Evolutionary conservation across 805 yeast genomes (phyloP).

Genomic region (Scheffersomyces stipitis): DNA sequence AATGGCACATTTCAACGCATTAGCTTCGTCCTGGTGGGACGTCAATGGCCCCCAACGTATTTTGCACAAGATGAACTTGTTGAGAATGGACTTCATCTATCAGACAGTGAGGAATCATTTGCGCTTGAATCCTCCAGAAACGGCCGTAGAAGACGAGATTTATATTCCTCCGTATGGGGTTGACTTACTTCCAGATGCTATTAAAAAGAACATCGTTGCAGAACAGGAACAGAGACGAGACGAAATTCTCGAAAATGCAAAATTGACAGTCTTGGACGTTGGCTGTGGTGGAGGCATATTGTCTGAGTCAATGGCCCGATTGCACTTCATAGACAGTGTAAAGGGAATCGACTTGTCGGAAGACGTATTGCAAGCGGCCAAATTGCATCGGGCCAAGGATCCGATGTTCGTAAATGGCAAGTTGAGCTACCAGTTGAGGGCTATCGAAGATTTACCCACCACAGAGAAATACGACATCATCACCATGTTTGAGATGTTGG

Average conservation of each 20-base stretch:
- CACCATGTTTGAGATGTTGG: conserved; percentile 92
- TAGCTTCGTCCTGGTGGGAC: conserved; percentile 99
- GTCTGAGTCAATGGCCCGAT: conserved; percentile 81
- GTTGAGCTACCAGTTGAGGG: conserved; percentile 56
- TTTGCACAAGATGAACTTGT: conserved; percentile 88
- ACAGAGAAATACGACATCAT: conserved; percentile 66
- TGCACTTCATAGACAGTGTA: conserved; percentile 61
- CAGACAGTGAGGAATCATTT: conserved; percentile 51
- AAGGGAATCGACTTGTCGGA: conserved; percentile 83
- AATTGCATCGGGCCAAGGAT: conserved; percentile 63
- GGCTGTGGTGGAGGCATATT: conserved; percentile 99
- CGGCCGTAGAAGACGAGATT: conserved; percentile 42
- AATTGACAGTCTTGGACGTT: conserved; percentile 69
- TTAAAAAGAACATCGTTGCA: conserved; percentile 44
- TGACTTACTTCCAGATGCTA: conserved; percentile 61
- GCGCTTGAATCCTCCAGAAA: conserved; percentile 34
- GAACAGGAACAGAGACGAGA: conserved; percentile 53
- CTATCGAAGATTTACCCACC: conserved; percentile 58
- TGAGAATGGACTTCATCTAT: conserved; percentile 84
- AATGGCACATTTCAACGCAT: conserved; percentile 73
- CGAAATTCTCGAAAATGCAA: conserved; percentile 30
- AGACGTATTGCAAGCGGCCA: conserved; percentile 81
- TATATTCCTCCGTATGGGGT: conserved; percentile 78
- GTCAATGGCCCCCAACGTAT: conserved; percentile 89
- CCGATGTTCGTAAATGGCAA: conserved; percentile 53